Conservation (phyloP, 208 protist species). For the Leishmania gerbilli region DNA sequence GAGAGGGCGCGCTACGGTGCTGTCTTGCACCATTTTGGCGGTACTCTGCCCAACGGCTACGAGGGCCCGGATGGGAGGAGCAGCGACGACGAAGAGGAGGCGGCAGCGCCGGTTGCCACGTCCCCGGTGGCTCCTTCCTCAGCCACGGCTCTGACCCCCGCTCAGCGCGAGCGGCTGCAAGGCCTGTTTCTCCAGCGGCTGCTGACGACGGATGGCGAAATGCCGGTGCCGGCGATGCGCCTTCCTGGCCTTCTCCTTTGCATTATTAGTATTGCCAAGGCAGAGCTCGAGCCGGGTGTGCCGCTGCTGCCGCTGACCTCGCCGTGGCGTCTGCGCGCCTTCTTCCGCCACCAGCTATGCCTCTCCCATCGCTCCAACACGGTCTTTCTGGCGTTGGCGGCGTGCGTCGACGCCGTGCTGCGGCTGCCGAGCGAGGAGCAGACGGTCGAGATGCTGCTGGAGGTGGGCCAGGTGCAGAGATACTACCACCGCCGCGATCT, state of each 20-base stretch:
- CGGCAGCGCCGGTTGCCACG: conserved; percentile 9
- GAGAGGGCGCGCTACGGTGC: conserved; percentile 51
- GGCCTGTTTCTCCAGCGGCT: conserved; percentile 74
- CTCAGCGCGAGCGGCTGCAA: conserved; percentile 23
- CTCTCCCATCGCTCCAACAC: conserved; percentile 77
- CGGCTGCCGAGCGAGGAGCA: conserved; percentile 46
- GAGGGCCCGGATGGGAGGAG: conserved; percentile 5
- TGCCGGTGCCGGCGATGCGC: conserved; percentile 63
- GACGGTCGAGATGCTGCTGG: conserved; percentile 68
- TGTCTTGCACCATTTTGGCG: conserved; percentile 51
- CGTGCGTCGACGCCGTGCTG: conserved; percentile 72
- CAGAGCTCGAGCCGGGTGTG: conserved; percentile 20
- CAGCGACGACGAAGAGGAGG: conserved; percentile 17
- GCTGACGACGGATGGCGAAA: conserved; percentile 87
- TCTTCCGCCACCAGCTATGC: conserved; percentile 82
- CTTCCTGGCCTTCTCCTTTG: conserved; percentile 70
- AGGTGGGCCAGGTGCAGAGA: conserved; percentile 82
- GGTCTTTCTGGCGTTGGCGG: conserved; percentile 62
- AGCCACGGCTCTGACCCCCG: conserved; percentile 1
- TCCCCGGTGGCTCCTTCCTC: conserved; percentile 4
- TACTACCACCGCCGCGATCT: conserved; percentile 88
- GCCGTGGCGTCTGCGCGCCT: conserved; percentile 72
- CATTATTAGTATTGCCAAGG: conserved; percentile 50
- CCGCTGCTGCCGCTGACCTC: conserved; percentile 48
- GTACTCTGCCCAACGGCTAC: conserved; percentile 19